phyloP scores from a whole-genome alignment of 176 grass and related monocot genomes.

The Alopecurus myosuroides region DNA sequence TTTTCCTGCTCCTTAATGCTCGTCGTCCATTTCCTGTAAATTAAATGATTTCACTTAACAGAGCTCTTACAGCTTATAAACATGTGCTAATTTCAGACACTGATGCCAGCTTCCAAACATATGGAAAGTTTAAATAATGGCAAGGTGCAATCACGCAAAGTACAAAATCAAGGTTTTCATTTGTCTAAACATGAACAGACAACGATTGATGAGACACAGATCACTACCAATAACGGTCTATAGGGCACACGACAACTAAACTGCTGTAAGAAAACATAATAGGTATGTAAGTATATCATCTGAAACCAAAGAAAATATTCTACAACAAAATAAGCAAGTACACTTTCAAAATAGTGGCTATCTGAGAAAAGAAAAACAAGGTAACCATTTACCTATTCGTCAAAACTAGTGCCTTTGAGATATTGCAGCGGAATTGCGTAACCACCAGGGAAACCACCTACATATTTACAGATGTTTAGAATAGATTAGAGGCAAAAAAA shows the following conservation, averaged over 20 bases:
- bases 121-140: neutral
- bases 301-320: neutral
- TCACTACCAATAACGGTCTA: neutral
- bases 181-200: neutral
- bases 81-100: neutral
- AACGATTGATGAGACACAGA: neutral
- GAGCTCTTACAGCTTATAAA: neutral
- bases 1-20: conserved; percentile 92
- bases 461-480: conserved; percentile 20
- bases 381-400: conserved; percentile 66
- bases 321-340: neutral
- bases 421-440: conserved; percentile 87
- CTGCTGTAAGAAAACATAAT: neutral
- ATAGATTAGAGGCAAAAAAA: neutral
- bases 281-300: neutral
- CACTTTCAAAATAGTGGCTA: neutral
- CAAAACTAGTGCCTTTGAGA: conserved; percentile 89
- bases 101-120: neutral
- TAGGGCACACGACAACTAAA: neutral
- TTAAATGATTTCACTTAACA: conserved; percentile 19
- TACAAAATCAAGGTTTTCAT: neutral
- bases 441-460: conserved; percentile 95
- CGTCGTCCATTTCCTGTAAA: conserved; percentile 80
- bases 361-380: conserved; percentile 13
- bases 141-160: neutral